Evolutionary conservation across 345 rosid species (phyloP).

Genomic region (Ceriops tagal): DNA sequence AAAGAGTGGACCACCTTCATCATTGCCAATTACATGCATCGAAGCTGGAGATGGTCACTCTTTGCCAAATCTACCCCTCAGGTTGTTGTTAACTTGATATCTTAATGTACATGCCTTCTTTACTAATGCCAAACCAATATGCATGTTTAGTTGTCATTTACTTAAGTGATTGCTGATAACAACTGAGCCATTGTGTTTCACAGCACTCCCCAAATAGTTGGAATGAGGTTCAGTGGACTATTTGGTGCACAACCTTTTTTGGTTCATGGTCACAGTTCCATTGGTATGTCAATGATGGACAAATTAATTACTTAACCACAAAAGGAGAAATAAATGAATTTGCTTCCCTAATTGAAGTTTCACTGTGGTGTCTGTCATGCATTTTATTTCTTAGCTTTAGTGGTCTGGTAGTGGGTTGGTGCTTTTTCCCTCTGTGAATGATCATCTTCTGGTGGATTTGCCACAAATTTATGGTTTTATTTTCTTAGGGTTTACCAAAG

Average conservation of each 20-base stretch:
- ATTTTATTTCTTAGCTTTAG: background rate
- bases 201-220: slow-evolving; percentile 7
- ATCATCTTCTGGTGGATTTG: background rate
- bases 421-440: background rate
- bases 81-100: slow-evolving; percentile 41
- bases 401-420: background rate
- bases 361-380: background rate
- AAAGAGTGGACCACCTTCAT: slow-evolving; percentile 61
- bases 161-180: slow-evolving; percentile 1
- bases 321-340: background rate
- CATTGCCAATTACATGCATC: slow-evolving; percentile 87
- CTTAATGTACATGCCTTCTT: slow-evolving; percentile 23
- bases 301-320: background rate
- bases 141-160: slow-evolving; percentile 1
- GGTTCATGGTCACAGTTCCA: background rate
- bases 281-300: slow-evolving; percentile 8
- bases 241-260: background rate
- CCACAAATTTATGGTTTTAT: no score
- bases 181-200: no score
- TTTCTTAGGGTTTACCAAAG: no score
- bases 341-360: background rate
- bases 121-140: background rate
- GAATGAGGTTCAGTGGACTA: background rate
- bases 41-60: slow-evolving; percentile 81
- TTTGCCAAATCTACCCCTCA: slow-evolving; percentile 88